Base-by-base conservation (phyloP, 2,329 filamentous ascomycete species). In the Aspergillus quadricinctus region DNA sequence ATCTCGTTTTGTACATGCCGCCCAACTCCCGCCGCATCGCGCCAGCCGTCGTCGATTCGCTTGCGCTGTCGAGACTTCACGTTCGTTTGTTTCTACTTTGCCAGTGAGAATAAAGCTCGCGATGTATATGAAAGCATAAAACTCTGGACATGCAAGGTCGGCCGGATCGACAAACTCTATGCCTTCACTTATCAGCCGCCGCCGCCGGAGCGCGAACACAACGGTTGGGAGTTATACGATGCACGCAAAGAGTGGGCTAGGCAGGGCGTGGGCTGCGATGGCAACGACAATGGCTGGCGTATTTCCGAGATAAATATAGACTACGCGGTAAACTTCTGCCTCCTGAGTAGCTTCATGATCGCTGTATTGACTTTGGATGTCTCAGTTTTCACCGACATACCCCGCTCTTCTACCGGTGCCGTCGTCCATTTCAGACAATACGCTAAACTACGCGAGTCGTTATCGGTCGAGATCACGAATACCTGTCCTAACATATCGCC, bases 1-100 rank as follows among this genome's bases (percentile, higher is more conserved):
- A 90, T 99, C 67, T 84, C 84, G 43, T 84, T 87, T 67, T 96
- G 92, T 75, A 85, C 83, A 25, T 85, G 93, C 63, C 85, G 90
- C 57, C 88, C 91, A 28, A 86, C 87, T 49, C 87, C 89, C 19
- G 81, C 84, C 6, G 79, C 81, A 11, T 88, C 88, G 56, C 83
- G 85, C 51, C 83, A 91, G 59, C 83, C 86, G 31, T 91, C 92
- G 5, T 89, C 90, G 3, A 91, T 99, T 69, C 88, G 93, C 52
- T 78, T 99, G 59, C 87, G 92, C 53, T 92, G 92, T 70, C 89
- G 93, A 56, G 94, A 99, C 78, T 97, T 99, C 72, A 93, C 86
- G 50, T 96, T 92, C 74, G 86, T 96, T 59, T 92, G 90, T 59
- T 92, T 99, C 76, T 92, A 92, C 74, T 96, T 99, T 70, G 70